phyloP scores from a whole-genome alignment of 2,329 filamentous ascomycete species.

The Grosmannia clavigera region DNA sequence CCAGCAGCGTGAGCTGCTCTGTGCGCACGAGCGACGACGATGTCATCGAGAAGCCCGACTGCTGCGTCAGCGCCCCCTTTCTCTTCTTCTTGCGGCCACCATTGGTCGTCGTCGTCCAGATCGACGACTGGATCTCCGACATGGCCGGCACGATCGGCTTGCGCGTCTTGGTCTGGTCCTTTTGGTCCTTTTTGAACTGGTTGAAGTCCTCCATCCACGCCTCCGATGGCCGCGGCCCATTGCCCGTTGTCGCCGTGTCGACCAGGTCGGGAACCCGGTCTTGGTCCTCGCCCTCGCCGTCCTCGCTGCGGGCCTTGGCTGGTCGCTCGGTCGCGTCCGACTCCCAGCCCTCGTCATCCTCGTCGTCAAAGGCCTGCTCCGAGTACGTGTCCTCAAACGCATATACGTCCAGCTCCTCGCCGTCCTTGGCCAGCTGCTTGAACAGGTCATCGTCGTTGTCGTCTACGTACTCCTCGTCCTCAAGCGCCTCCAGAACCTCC shows the following conservation, averaged over 20 bases:
- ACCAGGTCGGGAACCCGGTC: constrained; percentile 37
- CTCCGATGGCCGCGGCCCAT: background rate
- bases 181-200: constrained; percentile 80
- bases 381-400: constrained; percentile 60
- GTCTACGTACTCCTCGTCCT: constrained; percentile 90
- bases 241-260: constrained; percentile 13
- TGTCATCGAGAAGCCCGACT: constrained; percentile 89
- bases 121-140: constrained; percentile 55
- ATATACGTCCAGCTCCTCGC: constrained; percentile 43
- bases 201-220: constrained; percentile 86
- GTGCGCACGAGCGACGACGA: constrained; percentile 92
- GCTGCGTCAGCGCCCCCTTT: constrained; percentile 82
- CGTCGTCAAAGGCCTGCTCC: constrained; percentile 32
- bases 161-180: constrained; percentile 45
- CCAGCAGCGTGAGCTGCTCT: constrained; percentile 72
- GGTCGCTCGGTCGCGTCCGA: constrained; percentile 84
- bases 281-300: constrained; percentile 26
- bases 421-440: constrained; percentile 32
- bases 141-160: constrained; percentile 31
- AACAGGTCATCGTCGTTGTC: constrained; percentile 85
- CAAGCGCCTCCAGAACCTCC: constrained; percentile 83
- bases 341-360: constrained; percentile 79
- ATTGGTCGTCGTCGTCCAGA: constrained; percentile 64
- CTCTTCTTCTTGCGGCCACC: constrained; percentile 84
- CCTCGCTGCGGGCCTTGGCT: constrained; percentile 19